phyloP scores from a whole-genome alignment of 73 alveolate genomes.

The Paramecium pentaurelia region DNA sequence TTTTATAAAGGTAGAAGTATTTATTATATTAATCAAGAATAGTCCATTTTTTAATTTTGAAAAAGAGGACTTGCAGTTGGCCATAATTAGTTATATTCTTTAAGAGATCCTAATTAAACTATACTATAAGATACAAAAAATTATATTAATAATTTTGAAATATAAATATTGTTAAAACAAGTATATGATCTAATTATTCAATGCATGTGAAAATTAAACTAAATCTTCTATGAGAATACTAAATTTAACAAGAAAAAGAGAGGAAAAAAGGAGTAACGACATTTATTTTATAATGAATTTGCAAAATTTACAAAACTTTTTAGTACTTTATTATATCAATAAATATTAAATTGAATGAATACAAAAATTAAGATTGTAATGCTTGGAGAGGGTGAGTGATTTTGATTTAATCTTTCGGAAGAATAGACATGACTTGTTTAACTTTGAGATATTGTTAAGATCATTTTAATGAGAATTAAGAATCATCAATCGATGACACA shows the following conservation, averaged over 20 bases:
- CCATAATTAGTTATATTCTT: not conserved
- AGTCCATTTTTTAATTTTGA: slow-evolving; percentile 4
- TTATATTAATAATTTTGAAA: too few relatives aligned
- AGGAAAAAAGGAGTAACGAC: slow-evolving; percentile 24
- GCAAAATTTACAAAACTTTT: not conserved
- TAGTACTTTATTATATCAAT: not conserved
- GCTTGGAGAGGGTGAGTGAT: slow-evolving; percentile 37
- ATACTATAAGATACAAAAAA: not conserved
- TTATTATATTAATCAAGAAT: not conserved
- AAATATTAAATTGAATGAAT: not conserved
- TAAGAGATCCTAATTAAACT: not conserved
- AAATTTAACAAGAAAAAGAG: slow-evolving; percentile 2
- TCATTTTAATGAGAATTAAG: slow-evolving; percentile 74
- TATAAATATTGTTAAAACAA: too few relatives aligned
- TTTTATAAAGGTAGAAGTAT: not conserved
- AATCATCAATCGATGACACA: slow-evolving; percentile 79
- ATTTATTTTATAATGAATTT: slow-evolving; percentile 13
- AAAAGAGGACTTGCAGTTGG: not conserved
- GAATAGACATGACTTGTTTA: slow-evolving; percentile 89
- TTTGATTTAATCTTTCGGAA: slow-evolving; percentile 42
- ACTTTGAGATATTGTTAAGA: slow-evolving; percentile 76
- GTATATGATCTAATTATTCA: not conserved
- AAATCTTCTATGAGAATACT: slow-evolving; percentile 9
- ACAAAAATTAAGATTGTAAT: not conserved
- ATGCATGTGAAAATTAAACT: not conserved